Evolutionary conservation across 2,329 filamentous ascomycete species (phyloP).

Genomic region (Niveomyces coronatus): DNA sequence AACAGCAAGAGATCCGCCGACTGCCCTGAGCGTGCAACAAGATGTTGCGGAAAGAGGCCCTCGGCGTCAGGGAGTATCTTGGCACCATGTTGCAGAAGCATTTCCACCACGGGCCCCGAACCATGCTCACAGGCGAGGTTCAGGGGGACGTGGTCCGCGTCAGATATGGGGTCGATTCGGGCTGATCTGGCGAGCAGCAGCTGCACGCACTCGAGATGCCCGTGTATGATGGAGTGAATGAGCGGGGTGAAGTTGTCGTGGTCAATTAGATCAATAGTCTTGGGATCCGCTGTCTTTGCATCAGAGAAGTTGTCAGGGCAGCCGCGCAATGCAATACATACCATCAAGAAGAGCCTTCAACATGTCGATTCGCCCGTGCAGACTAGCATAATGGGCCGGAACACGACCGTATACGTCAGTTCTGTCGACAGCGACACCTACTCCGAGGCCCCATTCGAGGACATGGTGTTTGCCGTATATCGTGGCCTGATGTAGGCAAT

Average conservation of each 20-base stretch:
- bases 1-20: constrained; percentile 69
- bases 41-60: constrained; percentile 91
- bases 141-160: constrained; percentile 84
- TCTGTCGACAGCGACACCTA: constrained; percentile 64
- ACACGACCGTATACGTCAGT: constrained; percentile 92
- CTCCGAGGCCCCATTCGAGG: constrained; percentile 62
- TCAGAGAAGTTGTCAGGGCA: neutral
- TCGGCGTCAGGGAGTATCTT: constrained; percentile 88
- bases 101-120: constrained; percentile 71
- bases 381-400: constrained; percentile 89
- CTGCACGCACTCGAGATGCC: constrained; percentile 70
- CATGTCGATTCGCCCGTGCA: constrained; percentile 84
- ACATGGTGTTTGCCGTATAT: constrained; percentile 83
- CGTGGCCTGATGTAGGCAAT: constrained; percentile 91
- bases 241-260: constrained; percentile 96
- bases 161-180: constrained; percentile 75
- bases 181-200: constrained; percentile 67
- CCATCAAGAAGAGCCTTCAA: constrained; percentile 61
- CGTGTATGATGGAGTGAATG: constrained; percentile 89
- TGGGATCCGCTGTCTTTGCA: constrained; percentile 43
- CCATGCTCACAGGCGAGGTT: constrained; percentile 94
- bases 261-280: constrained; percentile 79
- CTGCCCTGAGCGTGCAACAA: constrained; percentile 82
- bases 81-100: constrained; percentile 72
- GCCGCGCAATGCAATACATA: constrained; percentile 25